Evolutionary conservation across 164 flowering plant species (phyloP).

Genomic region (Akebia trifoliata): DNA sequence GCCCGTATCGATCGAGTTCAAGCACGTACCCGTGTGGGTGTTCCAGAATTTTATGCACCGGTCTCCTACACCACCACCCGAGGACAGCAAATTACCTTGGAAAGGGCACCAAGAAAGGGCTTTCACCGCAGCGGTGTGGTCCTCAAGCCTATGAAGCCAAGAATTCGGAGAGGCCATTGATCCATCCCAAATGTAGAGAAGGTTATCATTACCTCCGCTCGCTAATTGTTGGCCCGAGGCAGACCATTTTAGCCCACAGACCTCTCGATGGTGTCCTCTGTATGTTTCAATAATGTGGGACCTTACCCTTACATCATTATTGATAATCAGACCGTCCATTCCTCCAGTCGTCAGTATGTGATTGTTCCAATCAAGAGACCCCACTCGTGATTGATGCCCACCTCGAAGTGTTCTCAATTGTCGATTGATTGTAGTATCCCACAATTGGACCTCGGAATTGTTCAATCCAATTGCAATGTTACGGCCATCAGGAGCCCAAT

Average conservation of each 20-base stretch:
- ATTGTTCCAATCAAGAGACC: slow-evolving; percentile 57
- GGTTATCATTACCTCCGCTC: slow-evolving; percentile 68
- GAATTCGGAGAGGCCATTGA: slow-evolving; percentile 35
- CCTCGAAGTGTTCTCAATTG: slow-evolving; percentile 54
- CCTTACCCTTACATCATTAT: slow-evolving; percentile 60
- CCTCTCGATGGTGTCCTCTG: slow-evolving; percentile 55
- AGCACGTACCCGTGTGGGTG: slow-evolving; percentile 57
- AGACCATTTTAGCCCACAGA: slow-evolving; percentile 68
- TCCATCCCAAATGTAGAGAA: slow-evolving; percentile 57
- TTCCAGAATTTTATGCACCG: slow-evolving; percentile 66
- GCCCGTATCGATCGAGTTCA: slow-evolving; percentile 62
- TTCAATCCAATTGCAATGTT: slow-evolving; percentile 55
- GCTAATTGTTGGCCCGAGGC: slow-evolving; percentile 59
- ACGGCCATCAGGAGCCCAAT: slow-evolving; percentile 64
- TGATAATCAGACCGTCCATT: slow-evolving; percentile 47
- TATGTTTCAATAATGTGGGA: slow-evolving; percentile 45
- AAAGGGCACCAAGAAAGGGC: slow-evolving; percentile 75
- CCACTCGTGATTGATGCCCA: slow-evolving; percentile 48
- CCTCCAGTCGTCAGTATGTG: slow-evolving; percentile 58
- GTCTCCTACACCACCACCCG: slow-evolving; percentile 63
- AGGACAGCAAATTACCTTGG: slow-evolving; percentile 52
- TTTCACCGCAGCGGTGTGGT: slow-evolving; percentile 63
- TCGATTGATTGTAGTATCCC: slow-evolving; percentile 45
- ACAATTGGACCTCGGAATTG: slow-evolving; percentile 51
- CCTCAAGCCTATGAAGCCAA: slow-evolving; percentile 61